Evolutionary conservation across 768 basidiomycete species (phyloP), one percentile per base, ranked within the genome.

Genomic region (Kwoniella pini): DNA sequence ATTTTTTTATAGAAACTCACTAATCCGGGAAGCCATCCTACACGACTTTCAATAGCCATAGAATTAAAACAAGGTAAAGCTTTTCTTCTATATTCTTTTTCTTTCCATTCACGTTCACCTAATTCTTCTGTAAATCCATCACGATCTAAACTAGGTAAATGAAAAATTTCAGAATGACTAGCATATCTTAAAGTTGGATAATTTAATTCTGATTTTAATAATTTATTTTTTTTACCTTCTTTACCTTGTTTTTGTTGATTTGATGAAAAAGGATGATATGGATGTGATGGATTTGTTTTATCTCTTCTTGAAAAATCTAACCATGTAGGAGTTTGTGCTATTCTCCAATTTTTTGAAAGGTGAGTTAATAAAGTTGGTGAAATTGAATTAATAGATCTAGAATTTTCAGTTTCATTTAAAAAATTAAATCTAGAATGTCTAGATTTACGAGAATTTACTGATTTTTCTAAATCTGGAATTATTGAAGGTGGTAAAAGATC

Each of bases 61-160:
- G 74, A 77, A 40, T 75, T 77, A 60, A 75, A 77, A 17, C 53
- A 71, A 17, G 76, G 76, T 12, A 75, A 44, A 1, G 71, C 70
- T 13, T 65, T 64, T 54, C 64, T 62, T 19, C 66, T 48, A 69
- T 69, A 77, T 53, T 69, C 59, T 12, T 46, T 38, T 33, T 76
- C 75, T 49, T 44, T 72, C 68, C 70, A 70, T 45, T 70, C 66
- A 5, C 54, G 45, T 39, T 65, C 69, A 6, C 67, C 71, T 17
- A 75, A 45, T 45, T 54, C 60, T 40, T 69, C 70, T 0, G 63
- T 69, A 15, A 55, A 19, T 2, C 52, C 69, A 30, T 72, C 58
- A 19, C 70, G 48, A 40, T 66, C 70, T 48, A 63, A 27, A 0
- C 63, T 59, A 2, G 75, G 75, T 1, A 77, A 57, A 43, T 77